phyloP scores from a whole-genome alignment of 1,284 basidiomycete species.

The Malassezia psittaci region DNA sequence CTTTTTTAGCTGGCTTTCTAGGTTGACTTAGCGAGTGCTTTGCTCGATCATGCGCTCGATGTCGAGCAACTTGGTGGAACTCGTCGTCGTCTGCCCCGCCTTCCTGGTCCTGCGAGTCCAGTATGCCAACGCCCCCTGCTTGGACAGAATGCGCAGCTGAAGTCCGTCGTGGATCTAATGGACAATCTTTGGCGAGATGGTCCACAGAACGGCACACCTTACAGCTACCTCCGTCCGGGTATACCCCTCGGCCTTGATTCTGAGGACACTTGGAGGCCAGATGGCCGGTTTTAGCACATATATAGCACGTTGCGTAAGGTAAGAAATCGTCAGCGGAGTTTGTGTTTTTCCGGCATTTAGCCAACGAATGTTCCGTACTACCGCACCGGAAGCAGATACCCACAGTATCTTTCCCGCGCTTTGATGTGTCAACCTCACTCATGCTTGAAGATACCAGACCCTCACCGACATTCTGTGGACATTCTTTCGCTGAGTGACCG shows the following conservation, averaged over 20 bases:
- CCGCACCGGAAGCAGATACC: conserved; percentile 59
- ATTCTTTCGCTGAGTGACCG: conserved; percentile 75
- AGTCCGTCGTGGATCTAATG: conserved; percentile 50
- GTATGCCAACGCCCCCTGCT: conserved; percentile 33
- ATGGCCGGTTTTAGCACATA: conserved; percentile 69
- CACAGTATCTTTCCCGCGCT: conserved; percentile 41
- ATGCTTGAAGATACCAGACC: conserved; percentile 31
- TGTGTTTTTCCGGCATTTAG: conserved; percentile 60
- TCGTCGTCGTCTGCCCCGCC: conserved; percentile 16
- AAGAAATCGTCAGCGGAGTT: conserved; percentile 52
- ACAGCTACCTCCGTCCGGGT: conserved; percentile 86
- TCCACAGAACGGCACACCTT: conserved; percentile 74
- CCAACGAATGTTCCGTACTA: conserved; percentile 65
- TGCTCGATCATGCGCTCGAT: not conserved
- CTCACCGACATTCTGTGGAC: conserved; percentile 50
- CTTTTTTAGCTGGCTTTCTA: not conserved
- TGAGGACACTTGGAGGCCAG: conserved; percentile 69
- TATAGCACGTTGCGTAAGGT: conserved; percentile 82
- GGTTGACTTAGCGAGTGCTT: not conserved
- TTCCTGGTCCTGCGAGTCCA: conserved; percentile 35
- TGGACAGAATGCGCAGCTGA: conserved; percentile 7
- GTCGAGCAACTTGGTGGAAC: conserved; percentile 9
- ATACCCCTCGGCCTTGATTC: conserved; percentile 70
- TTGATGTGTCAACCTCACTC: conserved; percentile 1
- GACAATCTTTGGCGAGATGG: conserved; percentile 77